Evolutionary conservation across 1,284 basidiomycete species (phyloP).

Genomic region (Ustilago esculenta): DNA sequence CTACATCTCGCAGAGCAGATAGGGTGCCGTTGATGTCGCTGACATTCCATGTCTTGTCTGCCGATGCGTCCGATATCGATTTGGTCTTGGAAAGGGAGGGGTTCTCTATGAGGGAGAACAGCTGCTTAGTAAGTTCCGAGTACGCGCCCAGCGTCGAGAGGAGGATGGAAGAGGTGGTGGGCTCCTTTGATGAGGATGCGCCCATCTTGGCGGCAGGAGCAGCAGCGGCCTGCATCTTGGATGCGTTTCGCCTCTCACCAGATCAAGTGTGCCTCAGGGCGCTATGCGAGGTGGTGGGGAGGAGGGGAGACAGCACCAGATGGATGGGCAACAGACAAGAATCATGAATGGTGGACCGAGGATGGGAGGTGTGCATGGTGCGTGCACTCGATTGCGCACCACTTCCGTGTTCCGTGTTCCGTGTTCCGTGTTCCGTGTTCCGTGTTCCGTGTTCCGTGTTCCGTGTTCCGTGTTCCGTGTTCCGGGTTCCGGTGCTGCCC

Average conservation of each 20-base stretch:
- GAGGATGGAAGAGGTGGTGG: constrained; percentile 26
- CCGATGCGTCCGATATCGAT: constrained; percentile 20
- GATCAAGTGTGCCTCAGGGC: neutral
- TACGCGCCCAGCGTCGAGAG: constrained; percentile 42
- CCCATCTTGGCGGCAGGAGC: constrained; percentile 1
- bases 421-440: too few relatives aligned
- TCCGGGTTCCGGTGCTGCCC: too few relatives aligned
- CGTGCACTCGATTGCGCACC: too few relatives aligned
- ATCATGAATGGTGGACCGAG: neutral
- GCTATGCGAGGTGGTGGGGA: too few relatives aligned
- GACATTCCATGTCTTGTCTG: constrained; percentile 20
- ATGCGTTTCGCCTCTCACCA: neutral
- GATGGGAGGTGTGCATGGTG: constrained; percentile 1
- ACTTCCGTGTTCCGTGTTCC: too few relatives aligned
- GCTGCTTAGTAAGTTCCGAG: constrained; percentile 36
- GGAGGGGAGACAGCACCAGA: too few relatives aligned
- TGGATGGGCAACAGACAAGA: too few relatives aligned
- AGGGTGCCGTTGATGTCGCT: constrained; percentile 12
- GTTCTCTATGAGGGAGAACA: constrained; percentile 38
- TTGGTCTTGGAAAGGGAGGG: constrained; percentile 7
- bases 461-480: neutral
- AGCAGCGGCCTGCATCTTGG: constrained; percentile 3
- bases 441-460: too few relatives aligned
- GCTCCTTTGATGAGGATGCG: constrained; percentile 11
- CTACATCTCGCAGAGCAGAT: constrained; percentile 25